Conservation (phyloP, 106 monocot species). For the Alisma plantagoaquatica region DNA sequence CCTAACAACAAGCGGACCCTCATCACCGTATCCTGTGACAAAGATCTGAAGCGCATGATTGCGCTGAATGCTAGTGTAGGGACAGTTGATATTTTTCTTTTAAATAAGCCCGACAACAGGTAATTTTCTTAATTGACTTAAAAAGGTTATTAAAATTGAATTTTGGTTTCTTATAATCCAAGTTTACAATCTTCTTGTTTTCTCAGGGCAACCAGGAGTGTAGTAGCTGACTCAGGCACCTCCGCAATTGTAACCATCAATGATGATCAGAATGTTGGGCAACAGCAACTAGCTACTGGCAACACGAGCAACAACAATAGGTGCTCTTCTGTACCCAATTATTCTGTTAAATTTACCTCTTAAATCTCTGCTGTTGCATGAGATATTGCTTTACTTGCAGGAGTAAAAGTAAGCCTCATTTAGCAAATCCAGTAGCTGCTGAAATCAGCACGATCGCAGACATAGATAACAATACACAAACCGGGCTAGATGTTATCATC, state of each 20-base stretch:
- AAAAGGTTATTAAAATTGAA: no score
- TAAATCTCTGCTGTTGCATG: no score
- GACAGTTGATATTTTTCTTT: constrained; percentile 52
- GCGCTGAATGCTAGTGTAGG: constrained; percentile 35
- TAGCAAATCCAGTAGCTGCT: no score
- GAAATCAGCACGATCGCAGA: no score
- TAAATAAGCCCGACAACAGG: constrained; percentile 58
- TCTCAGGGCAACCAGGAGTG: constrained; percentile 1
- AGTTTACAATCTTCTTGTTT: neutral
- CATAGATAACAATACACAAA: no score
- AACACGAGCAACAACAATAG: neutral
- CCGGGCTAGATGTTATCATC: no score
- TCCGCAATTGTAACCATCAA: neutral
- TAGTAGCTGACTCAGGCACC: neutral
- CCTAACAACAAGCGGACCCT: constrained; percentile 61
- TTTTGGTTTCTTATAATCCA: neutral
- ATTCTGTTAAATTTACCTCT: no score
- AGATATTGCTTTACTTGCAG: no score
- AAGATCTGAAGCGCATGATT: constrained; percentile 84
- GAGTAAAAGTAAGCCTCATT: no score
- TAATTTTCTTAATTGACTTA: constrained; percentile 13
- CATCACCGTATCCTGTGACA: constrained; percentile 76
- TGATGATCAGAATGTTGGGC: neutral
- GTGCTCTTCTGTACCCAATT: no score
- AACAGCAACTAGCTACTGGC: neutral